These are phyloP conservation scores for Handroanthus guayacan DNA, from an alignment of 257 asterid genomes.

Conservation along the genomic window DNA sequence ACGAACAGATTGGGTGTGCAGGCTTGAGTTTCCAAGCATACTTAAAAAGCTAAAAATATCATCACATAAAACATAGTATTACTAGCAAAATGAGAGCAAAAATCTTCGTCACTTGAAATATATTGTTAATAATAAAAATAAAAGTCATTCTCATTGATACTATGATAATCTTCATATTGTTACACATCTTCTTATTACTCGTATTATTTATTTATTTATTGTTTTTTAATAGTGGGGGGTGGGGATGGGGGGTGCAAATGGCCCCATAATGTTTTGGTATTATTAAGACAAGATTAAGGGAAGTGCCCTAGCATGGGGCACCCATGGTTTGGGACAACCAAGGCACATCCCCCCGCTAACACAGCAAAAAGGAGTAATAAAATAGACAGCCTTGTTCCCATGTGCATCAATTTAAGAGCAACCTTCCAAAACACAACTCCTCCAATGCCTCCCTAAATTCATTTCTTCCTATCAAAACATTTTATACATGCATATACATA, in stretches of 20 bases:
- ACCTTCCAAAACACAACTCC: conserved; percentile 73
- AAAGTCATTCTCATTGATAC: too few relatives aligned
- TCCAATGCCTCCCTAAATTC: conserved; percentile 37
- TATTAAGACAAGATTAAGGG: conserved; percentile 76
- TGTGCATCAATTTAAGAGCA: conserved; percentile 75
- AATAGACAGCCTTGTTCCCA: conserved; percentile 80
- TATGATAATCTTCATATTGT: too few relatives aligned
- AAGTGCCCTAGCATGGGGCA: conserved; percentile 61
- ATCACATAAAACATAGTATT: too few relatives aligned
- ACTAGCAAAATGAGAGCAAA: too few relatives aligned
- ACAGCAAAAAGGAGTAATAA: conserved; percentile 59
- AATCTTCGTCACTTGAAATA: too few relatives aligned
- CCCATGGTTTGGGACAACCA: conserved; percentile 75
- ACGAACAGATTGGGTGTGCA: too few relatives aligned
- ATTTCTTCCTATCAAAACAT: background rate
- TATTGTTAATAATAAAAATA: too few relatives aligned
- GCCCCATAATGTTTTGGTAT: conserved; percentile 72
- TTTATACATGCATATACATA: background rate
- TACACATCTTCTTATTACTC: too few relatives aligned
- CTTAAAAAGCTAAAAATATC: too few relatives aligned
- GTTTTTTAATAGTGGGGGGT: background rate
- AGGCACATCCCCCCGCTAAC: conserved; percentile 66
- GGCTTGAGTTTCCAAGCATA: too few relatives aligned
- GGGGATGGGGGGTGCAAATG: conserved; percentile 52
- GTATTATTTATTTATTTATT: too few relatives aligned